These are phyloP conservation scores for Collybia nuda DNA, from an alignment of 768 basidiomycete genomes.

Conservation along the genomic window DNA sequence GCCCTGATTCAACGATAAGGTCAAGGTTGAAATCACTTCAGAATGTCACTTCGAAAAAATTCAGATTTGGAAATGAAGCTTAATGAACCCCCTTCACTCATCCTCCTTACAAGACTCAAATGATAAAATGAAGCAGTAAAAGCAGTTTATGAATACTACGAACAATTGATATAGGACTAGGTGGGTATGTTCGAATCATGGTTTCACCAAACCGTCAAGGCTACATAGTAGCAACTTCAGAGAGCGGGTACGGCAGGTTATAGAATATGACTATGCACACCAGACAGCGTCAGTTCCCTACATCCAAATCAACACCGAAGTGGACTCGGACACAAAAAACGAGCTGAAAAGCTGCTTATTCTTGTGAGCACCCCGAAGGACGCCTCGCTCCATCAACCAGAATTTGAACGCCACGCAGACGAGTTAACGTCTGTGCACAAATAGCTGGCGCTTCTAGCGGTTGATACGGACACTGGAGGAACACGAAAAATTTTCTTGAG, in stretches of 20 bases:
- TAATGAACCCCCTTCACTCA: too few relatives aligned
- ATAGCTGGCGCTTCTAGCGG: slow-evolving; percentile 62
- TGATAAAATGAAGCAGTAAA: too few relatives aligned
- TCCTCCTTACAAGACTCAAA: too few relatives aligned
- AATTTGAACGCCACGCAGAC: slow-evolving; percentile 63
- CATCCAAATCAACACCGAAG: slow-evolving; percentile 56
- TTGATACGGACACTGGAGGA: slow-evolving; percentile 66
- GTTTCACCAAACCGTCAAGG: slow-evolving; percentile 82
- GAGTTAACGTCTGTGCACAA: slow-evolving; percentile 40
- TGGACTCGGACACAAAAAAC: slow-evolving; percentile 41
- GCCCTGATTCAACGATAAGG: too few relatives aligned
- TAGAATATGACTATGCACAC: slow-evolving; percentile 78
- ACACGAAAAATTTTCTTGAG: slow-evolving; percentile 16
- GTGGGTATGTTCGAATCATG: slow-evolving; percentile 68
- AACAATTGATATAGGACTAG: background rate
- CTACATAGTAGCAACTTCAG: slow-evolving; percentile 67
- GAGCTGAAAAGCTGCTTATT: slow-evolving; percentile 29
- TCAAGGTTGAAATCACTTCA: too few relatives aligned
- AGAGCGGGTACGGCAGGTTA: slow-evolving; percentile 65
- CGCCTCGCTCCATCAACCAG: slow-evolving; percentile 80
- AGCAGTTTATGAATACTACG: too few relatives aligned
- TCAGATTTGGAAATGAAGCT: too few relatives aligned
- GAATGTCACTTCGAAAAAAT: too few relatives aligned
- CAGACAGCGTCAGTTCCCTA: slow-evolving; percentile 35
- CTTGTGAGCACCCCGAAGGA: slow-evolving; percentile 39